Percentiles rank a stretch among this genome's conserved stretches.
phyloP scores from a whole-genome alignment of 2,329 filamentous ascomycete genomes.

The Epichloe glyceriae region DNA sequence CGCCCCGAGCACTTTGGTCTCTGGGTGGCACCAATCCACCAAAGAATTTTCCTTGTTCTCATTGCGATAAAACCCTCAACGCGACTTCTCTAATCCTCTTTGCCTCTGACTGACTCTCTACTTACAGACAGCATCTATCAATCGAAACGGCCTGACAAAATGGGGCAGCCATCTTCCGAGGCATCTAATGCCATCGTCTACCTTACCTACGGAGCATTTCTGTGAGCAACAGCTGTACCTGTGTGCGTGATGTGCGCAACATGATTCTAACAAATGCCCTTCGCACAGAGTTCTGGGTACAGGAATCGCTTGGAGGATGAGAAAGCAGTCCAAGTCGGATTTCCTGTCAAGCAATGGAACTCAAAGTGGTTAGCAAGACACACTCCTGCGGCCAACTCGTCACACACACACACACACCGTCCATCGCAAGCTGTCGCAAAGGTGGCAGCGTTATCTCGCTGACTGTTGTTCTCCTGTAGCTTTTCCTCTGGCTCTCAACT shows the following conservation, averaged over 20 bases:
- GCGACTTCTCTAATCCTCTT: background rate
- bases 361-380: constrained; percentile 57
- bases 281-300: constrained; percentile 47
- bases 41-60: background rate
- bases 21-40: no score
- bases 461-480: constrained; percentile 32
- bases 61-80: background rate
- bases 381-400: constrained; percentile 2
- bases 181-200: constrained; percentile 79
- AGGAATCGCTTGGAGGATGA: constrained; percentile 42
- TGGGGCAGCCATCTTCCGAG: constrained; percentile 63
- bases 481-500: constrained; percentile 71
- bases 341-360: constrained; percentile 68
- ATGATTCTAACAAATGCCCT: constrained; percentile 2
- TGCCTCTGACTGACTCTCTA: background rate
- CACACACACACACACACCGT: background rate
- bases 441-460: background rate
- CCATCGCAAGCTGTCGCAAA: background rate
- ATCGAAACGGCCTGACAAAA: constrained; percentile 22
- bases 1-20: no score
- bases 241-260: background rate
- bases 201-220: constrained; percentile 61
- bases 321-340: constrained; percentile 53
- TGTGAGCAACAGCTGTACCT: constrained; percentile 38
- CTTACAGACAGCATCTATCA: background rate